Percentiles rank a stretch among this genome's conserved stretches.
Evolutionary conservation across 2,329 filamentous ascomycete species (phyloP).

Genomic region (Immersiporthe knoxdaviesiana): DNA sequence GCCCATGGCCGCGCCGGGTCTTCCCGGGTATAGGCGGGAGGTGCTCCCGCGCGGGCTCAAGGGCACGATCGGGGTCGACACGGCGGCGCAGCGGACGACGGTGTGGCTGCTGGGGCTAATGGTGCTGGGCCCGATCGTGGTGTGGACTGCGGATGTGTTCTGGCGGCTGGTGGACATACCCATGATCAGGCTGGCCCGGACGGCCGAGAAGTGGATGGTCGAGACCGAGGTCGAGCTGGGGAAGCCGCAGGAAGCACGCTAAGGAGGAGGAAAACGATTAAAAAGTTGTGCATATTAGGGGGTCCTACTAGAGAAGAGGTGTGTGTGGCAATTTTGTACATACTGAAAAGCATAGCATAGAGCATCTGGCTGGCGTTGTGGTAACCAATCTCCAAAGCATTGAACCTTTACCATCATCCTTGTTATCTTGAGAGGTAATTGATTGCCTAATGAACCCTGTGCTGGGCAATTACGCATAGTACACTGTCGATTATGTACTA

Average conservation of each 20-base stretch:
- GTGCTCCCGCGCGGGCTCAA: slow-evolving; percentile 37
- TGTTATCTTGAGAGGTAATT: background rate
- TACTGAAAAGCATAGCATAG: background rate
- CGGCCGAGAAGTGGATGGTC: slow-evolving; percentile 34
- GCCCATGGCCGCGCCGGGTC: slow-evolving; percentile 32
- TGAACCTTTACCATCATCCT: background rate
- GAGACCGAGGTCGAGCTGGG: slow-evolving; percentile 28
- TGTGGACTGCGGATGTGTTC: slow-evolving; percentile 63
- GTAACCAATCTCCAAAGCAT: background rate
- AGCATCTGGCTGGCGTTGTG: background rate
- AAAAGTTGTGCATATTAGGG: background rate
- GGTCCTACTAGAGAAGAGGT: background rate
- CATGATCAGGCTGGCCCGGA: slow-evolving; percentile 37
- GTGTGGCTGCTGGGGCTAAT: slow-evolving; percentile 45
- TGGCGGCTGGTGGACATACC: slow-evolving; percentile 59
- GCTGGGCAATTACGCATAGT: too few relatives aligned
- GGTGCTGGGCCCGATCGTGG: slow-evolving; percentile 41
- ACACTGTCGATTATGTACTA: too few relatives aligned
- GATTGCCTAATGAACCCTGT: too few relatives aligned
- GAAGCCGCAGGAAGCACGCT: slow-evolving; percentile 9
- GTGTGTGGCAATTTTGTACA: background rate
- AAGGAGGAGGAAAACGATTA: background rate
- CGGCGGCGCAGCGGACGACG: slow-evolving; percentile 36
- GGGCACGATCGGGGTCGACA: slow-evolving; percentile 40
- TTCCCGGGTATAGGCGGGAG: slow-evolving; percentile 32